A percentile compares a stretch with the other conserved stretches of the same genome.
Evolutionary conservation across 768 basidiomycete species (phyloP).

Genomic region (Astraeus odoratus): DNA sequence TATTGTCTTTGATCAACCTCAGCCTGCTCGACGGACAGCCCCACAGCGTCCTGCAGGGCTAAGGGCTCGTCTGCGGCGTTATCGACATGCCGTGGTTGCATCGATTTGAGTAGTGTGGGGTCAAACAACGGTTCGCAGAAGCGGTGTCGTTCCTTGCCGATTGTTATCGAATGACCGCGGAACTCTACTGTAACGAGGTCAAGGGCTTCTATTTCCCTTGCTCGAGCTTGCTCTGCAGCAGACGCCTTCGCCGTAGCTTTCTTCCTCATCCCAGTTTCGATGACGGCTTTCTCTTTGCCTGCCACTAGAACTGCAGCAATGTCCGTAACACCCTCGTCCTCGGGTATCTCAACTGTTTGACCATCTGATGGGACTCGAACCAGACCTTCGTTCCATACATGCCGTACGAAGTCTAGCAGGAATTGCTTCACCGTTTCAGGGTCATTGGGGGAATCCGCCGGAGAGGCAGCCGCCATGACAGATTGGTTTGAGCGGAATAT

Average conservation of each 20-base stretch:
- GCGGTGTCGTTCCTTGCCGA: slow-evolving; percentile 85
- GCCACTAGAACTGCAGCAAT: slow-evolving; percentile 87
- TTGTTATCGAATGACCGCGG: slow-evolving; percentile 57
- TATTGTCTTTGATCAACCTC: slow-evolving; percentile 64
- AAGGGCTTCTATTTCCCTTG: slow-evolving; percentile 74
- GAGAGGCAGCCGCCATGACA: slow-evolving; percentile 51
- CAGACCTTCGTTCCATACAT: slow-evolving; percentile 57
- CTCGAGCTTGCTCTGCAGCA: slow-evolving; percentile 75
- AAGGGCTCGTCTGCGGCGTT: slow-evolving; percentile 17
- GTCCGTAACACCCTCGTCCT: slow-evolving; percentile 84
- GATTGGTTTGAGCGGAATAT: slow-evolving; percentile 64
- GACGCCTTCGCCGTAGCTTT: slow-evolving; percentile 63
- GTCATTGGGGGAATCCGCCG: slow-evolving; percentile 41
- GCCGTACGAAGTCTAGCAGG: slow-evolving; percentile 57
- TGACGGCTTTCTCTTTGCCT: slow-evolving; percentile 86
- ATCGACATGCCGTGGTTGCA: slow-evolving; percentile 24
- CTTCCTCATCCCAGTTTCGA: slow-evolving; percentile 79
- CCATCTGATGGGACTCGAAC: slow-evolving; percentile 72
- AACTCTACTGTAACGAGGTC: slow-evolving; percentile 77
- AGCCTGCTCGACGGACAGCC: slow-evolving; percentile 49
- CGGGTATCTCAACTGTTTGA: slow-evolving; percentile 51
- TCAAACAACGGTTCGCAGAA: slow-evolving; percentile 90
- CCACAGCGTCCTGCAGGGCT: slow-evolving; percentile 63
- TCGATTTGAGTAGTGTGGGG: slow-evolving; percentile 45
- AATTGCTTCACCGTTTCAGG: slow-evolving; percentile 41